These are phyloP conservation scores for Venturia carpophila DNA, from an alignment of 2,329 filamentous ascomycete genomes.

Conservation along the genomic window DNA sequence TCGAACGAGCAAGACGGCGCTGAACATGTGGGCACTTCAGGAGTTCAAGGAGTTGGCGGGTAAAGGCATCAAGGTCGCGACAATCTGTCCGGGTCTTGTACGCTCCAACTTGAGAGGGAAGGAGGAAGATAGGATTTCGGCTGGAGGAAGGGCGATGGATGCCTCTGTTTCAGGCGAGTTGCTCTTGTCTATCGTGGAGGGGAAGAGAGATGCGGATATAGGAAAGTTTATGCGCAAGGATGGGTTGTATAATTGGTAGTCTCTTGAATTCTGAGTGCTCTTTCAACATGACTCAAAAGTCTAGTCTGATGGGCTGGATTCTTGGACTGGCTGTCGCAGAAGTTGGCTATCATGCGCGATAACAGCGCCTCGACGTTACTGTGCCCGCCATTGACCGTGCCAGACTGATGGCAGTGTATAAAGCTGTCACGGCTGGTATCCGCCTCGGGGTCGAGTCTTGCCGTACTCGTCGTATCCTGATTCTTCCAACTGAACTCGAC, in stretches of 20 bases:
- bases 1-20: slow-evolving; percentile 36
- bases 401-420: too few relatives aligned
- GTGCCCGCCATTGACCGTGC: too few relatives aligned
- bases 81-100: slow-evolving; percentile 27
- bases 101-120: slow-evolving; percentile 26
- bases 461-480: too few relatives aligned
- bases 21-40: slow-evolving; percentile 31
- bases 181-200: slow-evolving; percentile 25
- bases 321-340: too few relatives aligned
- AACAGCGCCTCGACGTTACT: too few relatives aligned
- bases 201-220: slow-evolving; percentile 27
- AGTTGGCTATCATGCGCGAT: too few relatives aligned
- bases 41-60: slow-evolving; percentile 12
- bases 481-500: too few relatives aligned
- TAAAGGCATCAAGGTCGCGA: slow-evolving; percentile 24
- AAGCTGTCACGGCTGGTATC: too few relatives aligned
- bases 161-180: slow-evolving; percentile 24
- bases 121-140: slow-evolving; percentile 21
- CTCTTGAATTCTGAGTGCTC: neutral
- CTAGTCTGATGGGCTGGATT: neutral
- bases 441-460: too few relatives aligned
- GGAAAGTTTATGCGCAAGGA: slow-evolving; percentile 27
- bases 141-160: slow-evolving; percentile 19
- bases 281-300: neutral
- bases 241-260: slow-evolving; percentile 21